phyloP scores from a whole-genome alignment of 306 rosid species.

The Cyamopsis tetragonoloba region DNA sequence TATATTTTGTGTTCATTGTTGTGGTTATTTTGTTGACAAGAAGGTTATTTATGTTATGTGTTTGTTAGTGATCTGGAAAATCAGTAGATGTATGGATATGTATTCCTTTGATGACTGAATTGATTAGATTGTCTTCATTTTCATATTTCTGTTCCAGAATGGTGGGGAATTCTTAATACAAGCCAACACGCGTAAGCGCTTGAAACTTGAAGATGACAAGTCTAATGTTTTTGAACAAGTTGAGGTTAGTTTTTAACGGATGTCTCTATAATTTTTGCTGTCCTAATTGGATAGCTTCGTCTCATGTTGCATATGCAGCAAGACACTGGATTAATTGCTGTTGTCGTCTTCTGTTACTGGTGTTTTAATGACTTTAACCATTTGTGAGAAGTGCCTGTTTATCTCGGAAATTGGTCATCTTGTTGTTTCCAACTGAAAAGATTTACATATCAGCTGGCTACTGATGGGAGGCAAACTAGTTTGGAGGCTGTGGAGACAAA shows the following conservation, averaged over 20 bases:
- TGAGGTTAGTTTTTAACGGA: conserved; percentile 58
- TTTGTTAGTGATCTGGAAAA: conserved; percentile 1
- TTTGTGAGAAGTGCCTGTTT: conserved; percentile 4
- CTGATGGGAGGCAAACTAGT: conserved; percentile 59
- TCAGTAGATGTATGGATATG: background rate
- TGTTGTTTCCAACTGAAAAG: conserved; percentile 12
- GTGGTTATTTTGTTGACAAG: background rate
- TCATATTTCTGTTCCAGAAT: conserved; percentile 33
- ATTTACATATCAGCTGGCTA: conserved; percentile 49
- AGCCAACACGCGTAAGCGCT: conserved; percentile 87
- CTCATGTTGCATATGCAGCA: background rate
- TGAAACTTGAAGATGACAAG: conserved; percentile 49
- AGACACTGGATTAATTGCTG: background rate
- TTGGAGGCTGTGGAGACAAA: conserved; percentile 56
- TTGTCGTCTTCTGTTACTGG: conserved; percentile 8
- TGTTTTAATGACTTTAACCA: background rate
- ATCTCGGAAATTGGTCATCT: background rate
- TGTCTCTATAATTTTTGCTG: background rate
- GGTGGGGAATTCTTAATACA: conserved; percentile 79
- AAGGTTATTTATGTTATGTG: background rate
- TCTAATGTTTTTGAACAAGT: conserved; percentile 49
- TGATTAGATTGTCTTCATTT: background rate
- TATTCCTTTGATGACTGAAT: background rate
- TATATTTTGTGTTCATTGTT: background rate
- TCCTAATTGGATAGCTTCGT: background rate